phyloP scores from a whole-genome alignment of 306 rosid species.

The Cotoneaster glaucophyllus region DNA sequence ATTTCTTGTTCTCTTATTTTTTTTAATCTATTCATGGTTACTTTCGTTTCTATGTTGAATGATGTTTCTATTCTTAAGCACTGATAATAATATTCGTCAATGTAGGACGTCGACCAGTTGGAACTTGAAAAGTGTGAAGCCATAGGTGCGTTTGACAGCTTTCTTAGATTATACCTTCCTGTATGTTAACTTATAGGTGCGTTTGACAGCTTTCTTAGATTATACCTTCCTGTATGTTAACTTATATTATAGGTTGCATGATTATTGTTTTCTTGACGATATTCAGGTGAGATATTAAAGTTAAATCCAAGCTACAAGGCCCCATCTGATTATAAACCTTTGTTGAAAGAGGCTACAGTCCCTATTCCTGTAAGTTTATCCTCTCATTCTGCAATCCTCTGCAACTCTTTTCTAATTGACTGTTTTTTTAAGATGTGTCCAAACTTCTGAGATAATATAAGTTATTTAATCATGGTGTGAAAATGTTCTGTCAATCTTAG shows the following conservation, averaged over 20 bases:
- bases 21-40: neutral
- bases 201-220: conserved; percentile 20
- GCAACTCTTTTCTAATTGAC: neutral
- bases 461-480: neutral
- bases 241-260: conserved; percentile 1
- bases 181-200: neutral
- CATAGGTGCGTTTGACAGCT: conserved; percentile 50
- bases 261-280: conserved; percentile 11
- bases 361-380: conserved; percentile 74
- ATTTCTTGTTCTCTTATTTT: conserved; percentile 9
- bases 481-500: neutral
- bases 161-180: conserved; percentile 15
- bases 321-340: conserved; percentile 74
- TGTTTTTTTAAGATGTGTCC: neutral
- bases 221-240: conserved; percentile 4
- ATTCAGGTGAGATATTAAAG: conserved; percentile 74
- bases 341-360: conserved; percentile 67
- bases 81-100: conserved; percentile 28
- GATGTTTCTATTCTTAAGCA: conserved; percentile 3
- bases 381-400: conserved; percentile 16
- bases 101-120: conserved; percentile 49
- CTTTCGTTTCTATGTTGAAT: conserved; percentile 12
- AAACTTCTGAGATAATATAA: neutral
- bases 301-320: conserved; percentile 83
- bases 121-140: conserved; percentile 77